These are phyloP conservation scores for Hyphopichia pseudoburtonii DNA, from an alignment of 1,139 yeast species.

Conservation along the genomic window DNA sequence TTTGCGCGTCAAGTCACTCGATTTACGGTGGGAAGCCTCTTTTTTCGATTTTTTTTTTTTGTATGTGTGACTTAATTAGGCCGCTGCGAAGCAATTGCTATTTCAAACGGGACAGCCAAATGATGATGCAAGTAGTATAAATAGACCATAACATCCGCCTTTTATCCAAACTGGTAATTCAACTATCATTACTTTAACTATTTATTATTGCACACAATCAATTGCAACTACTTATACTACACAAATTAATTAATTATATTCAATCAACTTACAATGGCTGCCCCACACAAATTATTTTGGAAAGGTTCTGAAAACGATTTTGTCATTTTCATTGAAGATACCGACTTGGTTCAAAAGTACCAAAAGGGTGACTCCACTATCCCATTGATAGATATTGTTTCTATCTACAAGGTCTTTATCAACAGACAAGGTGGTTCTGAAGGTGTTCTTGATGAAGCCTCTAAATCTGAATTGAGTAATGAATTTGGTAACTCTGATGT, in stretches of 20 bases:
- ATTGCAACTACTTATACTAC: neutral
- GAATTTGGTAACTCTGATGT: conserved; percentile 60
- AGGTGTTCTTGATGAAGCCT: conserved; percentile 72
- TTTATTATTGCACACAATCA: no score
- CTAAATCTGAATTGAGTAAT: conserved; percentile 58
- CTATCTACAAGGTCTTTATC: conserved; percentile 62
- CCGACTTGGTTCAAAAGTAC: conserved; percentile 49
- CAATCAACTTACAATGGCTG: conserved; percentile 13
- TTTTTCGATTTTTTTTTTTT: no score
- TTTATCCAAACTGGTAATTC: no score
- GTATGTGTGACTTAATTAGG: no score
- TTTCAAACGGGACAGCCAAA: no score
- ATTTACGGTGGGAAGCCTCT: no score
- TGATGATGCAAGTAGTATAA: no score
- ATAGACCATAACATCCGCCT: neutral
- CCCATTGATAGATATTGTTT: conserved; percentile 66
- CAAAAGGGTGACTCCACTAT: conserved; percentile 50
- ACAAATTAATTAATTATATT: neutral
- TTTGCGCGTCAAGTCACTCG: no score
- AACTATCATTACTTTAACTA: no score
- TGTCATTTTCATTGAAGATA: conserved; percentile 60
- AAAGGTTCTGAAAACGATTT: conserved; percentile 67
- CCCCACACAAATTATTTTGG: conserved; percentile 55
- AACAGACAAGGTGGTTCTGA: conserved; percentile 67
- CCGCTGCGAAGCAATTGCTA: no score